These are phyloP conservation scores for Carex myosuroides DNA, from an alignment of 176 grass and related monocot genomes.

Conservation along the genomic window DNA sequence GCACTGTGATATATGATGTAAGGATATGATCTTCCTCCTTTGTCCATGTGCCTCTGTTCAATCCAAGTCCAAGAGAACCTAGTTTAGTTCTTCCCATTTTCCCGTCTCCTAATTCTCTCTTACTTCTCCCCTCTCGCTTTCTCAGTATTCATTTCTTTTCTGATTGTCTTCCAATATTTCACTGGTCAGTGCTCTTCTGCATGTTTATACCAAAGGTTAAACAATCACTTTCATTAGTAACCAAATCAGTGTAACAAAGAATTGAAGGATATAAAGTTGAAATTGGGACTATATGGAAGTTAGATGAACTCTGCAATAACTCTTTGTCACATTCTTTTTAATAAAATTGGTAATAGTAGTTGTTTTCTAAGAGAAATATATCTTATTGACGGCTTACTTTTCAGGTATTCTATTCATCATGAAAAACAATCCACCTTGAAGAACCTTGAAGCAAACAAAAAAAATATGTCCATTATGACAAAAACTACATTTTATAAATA, in stretches of 20 bases:
- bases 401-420: neutral
- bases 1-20: constrained; percentile 14
- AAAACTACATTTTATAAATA: neutral
- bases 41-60: constrained; percentile 32
- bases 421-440: neutral
- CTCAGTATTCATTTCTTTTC: neutral
- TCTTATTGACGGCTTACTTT: neutral
- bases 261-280: constrained; percentile 5
- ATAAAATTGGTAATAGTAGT: neutral
- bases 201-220: constrained; percentile 5
- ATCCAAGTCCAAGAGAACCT: constrained; percentile 9
- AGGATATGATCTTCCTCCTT: constrained; percentile 29
- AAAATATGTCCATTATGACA: neutral
- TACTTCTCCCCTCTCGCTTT: neutral
- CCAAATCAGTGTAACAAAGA: neutral
- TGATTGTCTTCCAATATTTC: neutral
- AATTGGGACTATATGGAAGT: constrained; percentile 18
- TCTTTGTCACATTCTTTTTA: neutral
- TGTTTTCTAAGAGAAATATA: neutral
- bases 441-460: neutral
- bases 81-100: constrained; percentile 2
- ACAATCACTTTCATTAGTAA: constrained; percentile 10
- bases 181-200: neutral
- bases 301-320: neutral
- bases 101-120: neutral